phyloP scores from a whole-genome alignment of 2,329 filamentous ascomycete species.

The Fusarium tanahbumbuense region DNA sequence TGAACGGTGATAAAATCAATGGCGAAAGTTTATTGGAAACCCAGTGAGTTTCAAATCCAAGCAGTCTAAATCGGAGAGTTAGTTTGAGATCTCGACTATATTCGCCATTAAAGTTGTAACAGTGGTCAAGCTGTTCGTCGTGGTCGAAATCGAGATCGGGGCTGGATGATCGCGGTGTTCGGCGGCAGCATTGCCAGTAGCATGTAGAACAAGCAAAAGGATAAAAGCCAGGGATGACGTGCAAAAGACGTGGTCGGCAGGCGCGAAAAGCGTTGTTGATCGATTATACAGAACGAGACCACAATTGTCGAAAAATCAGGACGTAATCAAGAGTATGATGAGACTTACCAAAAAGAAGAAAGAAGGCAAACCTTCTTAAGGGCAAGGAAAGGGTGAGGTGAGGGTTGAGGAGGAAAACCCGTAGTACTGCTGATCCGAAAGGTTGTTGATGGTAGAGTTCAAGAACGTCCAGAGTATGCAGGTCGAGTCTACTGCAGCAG shows the following conservation, averaged over 20 bases:
- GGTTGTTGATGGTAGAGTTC: constrained; percentile 21
- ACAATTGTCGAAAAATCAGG: not conserved
- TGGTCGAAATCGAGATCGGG: not conserved
- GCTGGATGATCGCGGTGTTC: not conserved
- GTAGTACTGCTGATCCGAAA: constrained; percentile 33
- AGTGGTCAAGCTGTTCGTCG: not conserved
- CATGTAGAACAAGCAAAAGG: not conserved
- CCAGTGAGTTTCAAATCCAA: constrained; percentile 18
- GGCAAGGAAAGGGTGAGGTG: constrained; percentile 18
- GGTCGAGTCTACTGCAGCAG: constrained; percentile 44
- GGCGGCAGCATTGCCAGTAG: not conserved
- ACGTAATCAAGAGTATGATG: not conserved
- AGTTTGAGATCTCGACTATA: constrained; percentile 3
- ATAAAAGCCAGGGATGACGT: not conserved
- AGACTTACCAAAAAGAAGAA: constrained; percentile 41
- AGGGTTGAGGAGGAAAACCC: constrained; percentile 22
- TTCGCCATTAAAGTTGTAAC: not conserved
- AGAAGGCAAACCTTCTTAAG: constrained; percentile 27
- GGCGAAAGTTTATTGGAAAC: constrained; percentile 22
- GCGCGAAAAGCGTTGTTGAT: not conserved
- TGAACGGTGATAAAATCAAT: constrained; percentile 22
- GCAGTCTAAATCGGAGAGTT: constrained; percentile 16
- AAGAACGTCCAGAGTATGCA: constrained; percentile 35
- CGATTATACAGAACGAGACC: not conserved
- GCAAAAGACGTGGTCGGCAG: not conserved